These are phyloP conservation scores for Fusarium mundagurra DNA, from an alignment of 2,329 filamentous ascomycete genomes.

Conservation along the genomic window DNA sequence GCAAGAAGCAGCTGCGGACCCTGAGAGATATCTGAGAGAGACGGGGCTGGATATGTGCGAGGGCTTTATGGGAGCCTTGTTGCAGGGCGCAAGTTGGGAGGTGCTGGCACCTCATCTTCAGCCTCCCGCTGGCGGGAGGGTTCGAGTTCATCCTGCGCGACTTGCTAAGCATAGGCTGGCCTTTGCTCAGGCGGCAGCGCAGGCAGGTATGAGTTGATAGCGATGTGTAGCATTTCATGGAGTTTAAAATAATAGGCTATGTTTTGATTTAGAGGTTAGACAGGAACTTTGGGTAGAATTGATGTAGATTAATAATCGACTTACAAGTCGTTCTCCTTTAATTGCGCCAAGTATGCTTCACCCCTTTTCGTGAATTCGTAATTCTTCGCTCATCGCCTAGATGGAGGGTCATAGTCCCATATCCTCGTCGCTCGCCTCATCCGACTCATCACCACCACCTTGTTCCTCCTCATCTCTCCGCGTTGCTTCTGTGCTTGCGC, in stretches of 20 bases:
- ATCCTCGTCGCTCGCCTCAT: conserved; percentile 66
- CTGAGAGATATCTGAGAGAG: neutral
- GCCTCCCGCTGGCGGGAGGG: conserved; percentile 22
- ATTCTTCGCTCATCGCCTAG: neutral
- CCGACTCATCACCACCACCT: conserved; percentile 67
- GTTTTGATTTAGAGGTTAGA: conserved; percentile 17
- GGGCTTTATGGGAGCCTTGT: conserved; percentile 5
- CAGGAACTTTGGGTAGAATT: neutral
- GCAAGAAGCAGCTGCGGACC: conserved; percentile 3
- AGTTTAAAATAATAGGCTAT: neutral
- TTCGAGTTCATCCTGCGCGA: conserved; percentile 33
- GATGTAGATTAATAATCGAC: conserved; percentile 11
- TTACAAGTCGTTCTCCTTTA: conserved; percentile 19
- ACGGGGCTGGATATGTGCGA: conserved; percentile 5
- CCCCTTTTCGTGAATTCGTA: neutral
- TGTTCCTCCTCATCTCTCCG: conserved; percentile 81
- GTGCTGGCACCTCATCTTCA: conserved; percentile 4
- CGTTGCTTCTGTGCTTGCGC: conserved; percentile 80
- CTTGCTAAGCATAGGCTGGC: conserved; percentile 21
- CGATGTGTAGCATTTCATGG: neutral
- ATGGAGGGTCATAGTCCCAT: conserved; percentile 55
- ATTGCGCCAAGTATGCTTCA: neutral
- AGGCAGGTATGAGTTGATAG: neutral
- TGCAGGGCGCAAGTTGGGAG: conserved; percentile 2
- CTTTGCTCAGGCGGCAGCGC: neutral